Percentiles rank a stretch among this genome's conserved stretches.
These are phyloP conservation scores for Ophiocordyceps sinensis DNA, from an alignment of 2,329 filamentous ascomycete species.

Conservation along the genomic window DNA sequence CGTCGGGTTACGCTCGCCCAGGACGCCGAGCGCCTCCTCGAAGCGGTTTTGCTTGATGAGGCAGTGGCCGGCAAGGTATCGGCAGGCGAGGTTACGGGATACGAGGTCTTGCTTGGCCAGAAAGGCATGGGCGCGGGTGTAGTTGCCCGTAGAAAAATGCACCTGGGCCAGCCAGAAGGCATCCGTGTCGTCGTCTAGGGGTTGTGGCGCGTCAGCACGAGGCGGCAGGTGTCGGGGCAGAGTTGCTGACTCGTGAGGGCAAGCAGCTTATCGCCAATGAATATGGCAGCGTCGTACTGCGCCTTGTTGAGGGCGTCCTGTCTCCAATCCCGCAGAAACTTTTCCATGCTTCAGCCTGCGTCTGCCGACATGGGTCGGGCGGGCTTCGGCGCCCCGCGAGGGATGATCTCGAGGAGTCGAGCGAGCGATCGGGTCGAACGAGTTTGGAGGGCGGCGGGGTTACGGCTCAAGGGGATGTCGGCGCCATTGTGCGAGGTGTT, in stretches of 20 bases:
- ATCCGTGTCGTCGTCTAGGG: constrained; percentile 77
- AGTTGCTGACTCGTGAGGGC: constrained; percentile 72
- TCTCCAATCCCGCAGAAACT: constrained; percentile 84
- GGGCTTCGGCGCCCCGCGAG: neutral
- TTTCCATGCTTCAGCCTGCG: constrained; percentile 53
- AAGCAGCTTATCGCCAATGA: constrained; percentile 91
- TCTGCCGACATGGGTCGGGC: neutral
- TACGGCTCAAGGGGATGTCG: too few relatives aligned
- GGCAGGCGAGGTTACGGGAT: constrained; percentile 67
- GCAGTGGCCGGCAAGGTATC: constrained; percentile 87
- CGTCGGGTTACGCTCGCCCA: constrained; percentile 88
- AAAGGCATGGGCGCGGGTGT: constrained; percentile 77
- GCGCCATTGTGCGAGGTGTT: too few relatives aligned
- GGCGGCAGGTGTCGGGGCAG: neutral
- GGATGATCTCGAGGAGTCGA: neutral
- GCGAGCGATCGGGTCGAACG: too few relatives aligned
- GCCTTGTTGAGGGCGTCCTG: constrained; percentile 92
- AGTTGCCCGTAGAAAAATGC: constrained; percentile 91
- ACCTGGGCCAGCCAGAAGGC: constrained; percentile 98
- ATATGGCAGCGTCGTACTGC: constrained; percentile 92
- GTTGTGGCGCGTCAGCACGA: neutral
- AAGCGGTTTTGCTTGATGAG: constrained; percentile 84
- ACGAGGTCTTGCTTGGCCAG: constrained; percentile 75
- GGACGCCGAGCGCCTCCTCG: constrained; percentile 71
- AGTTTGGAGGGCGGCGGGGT: too few relatives aligned